Conservation (phyloP, 495 filamentous ascomycete species). For the Cryomyces minteri region DNA sequence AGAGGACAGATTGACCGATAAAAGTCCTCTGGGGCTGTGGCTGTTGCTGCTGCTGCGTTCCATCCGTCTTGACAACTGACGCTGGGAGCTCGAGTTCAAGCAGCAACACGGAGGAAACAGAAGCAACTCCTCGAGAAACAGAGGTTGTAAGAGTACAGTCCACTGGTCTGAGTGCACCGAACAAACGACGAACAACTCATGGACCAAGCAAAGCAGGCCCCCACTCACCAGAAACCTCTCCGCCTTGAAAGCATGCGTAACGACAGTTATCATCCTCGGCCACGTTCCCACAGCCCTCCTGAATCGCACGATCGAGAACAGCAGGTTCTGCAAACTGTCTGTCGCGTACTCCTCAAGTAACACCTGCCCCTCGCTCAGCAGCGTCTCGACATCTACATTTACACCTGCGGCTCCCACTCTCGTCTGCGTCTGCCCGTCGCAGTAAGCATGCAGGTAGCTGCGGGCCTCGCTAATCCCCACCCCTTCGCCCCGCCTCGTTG, state of each 20-base stretch:
- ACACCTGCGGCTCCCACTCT: background rate
- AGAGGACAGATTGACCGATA: background rate
- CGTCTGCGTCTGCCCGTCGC: background rate
- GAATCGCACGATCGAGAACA: slow-evolving; percentile 19
- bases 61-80: too few species aligned
- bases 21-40: background rate
- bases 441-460: slow-evolving; percentile 12
- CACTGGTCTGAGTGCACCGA: background rate
- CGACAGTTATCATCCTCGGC: slow-evolving; percentile 12
- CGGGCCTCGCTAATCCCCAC: slow-evolving; percentile 11
- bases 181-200: background rate
- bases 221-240: slow-evolving; percentile 10
- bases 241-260: slow-evolving; percentile 23
- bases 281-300: slow-evolving; percentile 11
- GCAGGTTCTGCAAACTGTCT: slow-evolving; percentile 23
- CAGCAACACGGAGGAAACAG: background rate
- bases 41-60: too few species aligned
- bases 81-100: background rate
- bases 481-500: slow-evolving; percentile 4
- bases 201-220: background rate
- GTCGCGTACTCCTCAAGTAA: slow-evolving; percentile 19
- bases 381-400: background rate
- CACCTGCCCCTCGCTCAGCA: background rate
- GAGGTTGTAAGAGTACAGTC: background rate
- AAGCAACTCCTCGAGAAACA: background rate